Evolutionary conservation across 179 eudicot genomes (phyloP).

Genomic region (Beta macrorhiza): DNA sequence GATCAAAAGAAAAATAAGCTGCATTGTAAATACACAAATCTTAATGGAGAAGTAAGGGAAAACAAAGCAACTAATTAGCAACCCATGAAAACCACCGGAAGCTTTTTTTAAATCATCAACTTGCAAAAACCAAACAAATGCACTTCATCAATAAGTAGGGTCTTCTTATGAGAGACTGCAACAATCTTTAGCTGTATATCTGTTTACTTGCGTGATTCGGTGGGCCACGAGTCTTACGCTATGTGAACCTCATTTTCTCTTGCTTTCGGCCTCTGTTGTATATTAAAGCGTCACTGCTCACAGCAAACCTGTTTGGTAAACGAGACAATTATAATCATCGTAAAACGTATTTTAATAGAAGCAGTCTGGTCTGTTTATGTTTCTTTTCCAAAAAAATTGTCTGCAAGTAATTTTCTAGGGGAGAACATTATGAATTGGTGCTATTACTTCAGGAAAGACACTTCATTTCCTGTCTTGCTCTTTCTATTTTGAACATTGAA

Average conservation of each 20-base stretch:
- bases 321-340: constrained; percentile 13
- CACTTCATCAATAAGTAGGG: constrained; percentile 9
- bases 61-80: not conserved
- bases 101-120: not conserved
- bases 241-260: constrained; percentile 12
- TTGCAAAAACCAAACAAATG: constrained; percentile 14
- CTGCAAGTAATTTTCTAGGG: not conserved
- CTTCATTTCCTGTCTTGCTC: not conserved
- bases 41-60: not conserved
- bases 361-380: not conserved
- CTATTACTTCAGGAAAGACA: not conserved
- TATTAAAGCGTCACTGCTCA: constrained; percentile 1
- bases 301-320: constrained; percentile 15
- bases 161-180: constrained; percentile 20
- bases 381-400: not conserved
- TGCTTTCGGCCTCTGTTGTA: constrained; percentile 16
- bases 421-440: not conserved
- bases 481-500: not conserved
- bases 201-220: constrained; percentile 27
- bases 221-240: constrained; percentile 20
- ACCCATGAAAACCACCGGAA: constrained; percentile 3
- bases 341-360: constrained; percentile 4
- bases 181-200: constrained; percentile 24
- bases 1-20: not conserved
- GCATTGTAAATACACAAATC: not conserved